Conservation (phyloP, 352 stramenopile species). For the Pythium rishiriense region DNA sequence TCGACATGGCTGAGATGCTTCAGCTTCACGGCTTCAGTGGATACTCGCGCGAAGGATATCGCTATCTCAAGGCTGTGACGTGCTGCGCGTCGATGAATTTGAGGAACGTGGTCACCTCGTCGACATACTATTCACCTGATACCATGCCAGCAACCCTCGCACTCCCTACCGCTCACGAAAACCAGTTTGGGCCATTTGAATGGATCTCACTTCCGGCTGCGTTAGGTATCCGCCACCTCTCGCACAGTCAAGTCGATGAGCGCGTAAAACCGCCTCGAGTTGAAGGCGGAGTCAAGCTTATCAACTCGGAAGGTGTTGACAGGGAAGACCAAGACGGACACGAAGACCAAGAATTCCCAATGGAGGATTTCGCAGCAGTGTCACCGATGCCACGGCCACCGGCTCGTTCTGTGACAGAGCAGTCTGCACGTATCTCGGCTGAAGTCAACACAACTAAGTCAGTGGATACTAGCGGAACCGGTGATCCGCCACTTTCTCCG, state of each 20-base stretch:
- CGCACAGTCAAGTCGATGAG: conserved; percentile 2
- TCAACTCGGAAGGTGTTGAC: neutral
- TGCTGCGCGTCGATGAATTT: conserved; percentile 68
- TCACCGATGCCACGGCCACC: neutral
- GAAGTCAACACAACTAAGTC: neutral
- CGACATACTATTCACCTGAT: conserved; percentile 41
- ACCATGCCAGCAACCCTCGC: conserved; percentile 33
- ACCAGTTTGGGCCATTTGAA: conserved; percentile 20
- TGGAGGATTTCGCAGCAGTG: neutral
- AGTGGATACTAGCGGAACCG: neutral
- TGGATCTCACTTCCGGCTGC: conserved; percentile 17
- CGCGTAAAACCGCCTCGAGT: neutral
- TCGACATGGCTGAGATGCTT: conserved; percentile 67
- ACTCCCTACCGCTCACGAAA: conserved; percentile 16
- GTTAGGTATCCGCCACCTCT: neutral
- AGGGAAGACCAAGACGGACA: neutral
- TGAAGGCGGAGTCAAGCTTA: neutral
- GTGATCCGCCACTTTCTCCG: conserved; percentile 21
- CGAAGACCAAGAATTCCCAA: neutral
- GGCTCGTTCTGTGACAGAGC: neutral
- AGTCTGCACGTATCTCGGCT: neutral
- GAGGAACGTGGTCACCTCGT: conserved; percentile 63
- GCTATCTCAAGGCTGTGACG: conserved; percentile 67
- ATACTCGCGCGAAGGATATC: conserved; percentile 60
- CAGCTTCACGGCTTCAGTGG: conserved; percentile 70